A percentile compares a stretch with the other conserved stretches of the same genome.
These are phyloP conservation scores for Mariannaea elegans DNA, from an alignment of 2,329 filamentous ascomycete genomes.

Conservation along the genomic window DNA sequence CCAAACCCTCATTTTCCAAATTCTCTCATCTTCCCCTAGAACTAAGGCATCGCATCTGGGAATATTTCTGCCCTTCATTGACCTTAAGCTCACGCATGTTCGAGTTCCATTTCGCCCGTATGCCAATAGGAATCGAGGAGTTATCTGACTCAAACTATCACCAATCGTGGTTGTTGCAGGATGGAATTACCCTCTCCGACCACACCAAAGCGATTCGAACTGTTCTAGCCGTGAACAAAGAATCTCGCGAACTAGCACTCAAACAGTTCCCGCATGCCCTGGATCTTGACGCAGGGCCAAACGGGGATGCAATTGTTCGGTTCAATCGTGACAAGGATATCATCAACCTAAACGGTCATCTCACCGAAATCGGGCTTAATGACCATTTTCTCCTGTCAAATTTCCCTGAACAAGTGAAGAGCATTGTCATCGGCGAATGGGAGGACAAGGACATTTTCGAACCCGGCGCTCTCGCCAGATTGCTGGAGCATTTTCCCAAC, in stretches of 20 bases:
- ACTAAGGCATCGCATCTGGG: constrained; percentile 45
- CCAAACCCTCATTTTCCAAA: constrained; percentile 31
- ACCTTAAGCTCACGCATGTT: constrained; percentile 40
- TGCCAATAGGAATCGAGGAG: constrained; percentile 18
- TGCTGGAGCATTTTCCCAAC: constrained; percentile 32
- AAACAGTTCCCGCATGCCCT: constrained; percentile 45
- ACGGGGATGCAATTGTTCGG: constrained; percentile 37
- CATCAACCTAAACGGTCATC: constrained; percentile 32
- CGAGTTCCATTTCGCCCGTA: constrained; percentile 34
- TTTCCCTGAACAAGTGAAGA: constrained; percentile 43
- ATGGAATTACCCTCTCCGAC: constrained; percentile 36
- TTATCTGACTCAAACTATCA: not conserved
- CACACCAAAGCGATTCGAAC: constrained; percentile 42
- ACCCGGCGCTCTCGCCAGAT: not conserved
- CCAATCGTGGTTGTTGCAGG: constrained; percentile 28
- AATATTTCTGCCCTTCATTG: constrained; percentile 45
- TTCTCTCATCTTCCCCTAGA: constrained; percentile 44
- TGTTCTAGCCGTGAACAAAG: constrained; percentile 46
- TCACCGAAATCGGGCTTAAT: not conserved
- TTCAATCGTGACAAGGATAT: constrained; percentile 47
- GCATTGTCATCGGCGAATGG: constrained; percentile 38
- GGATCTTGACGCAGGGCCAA: constrained; percentile 34
- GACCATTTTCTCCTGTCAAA: constrained; percentile 33
- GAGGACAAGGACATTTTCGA: not conserved
- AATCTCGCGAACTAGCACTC: constrained; percentile 47